These are phyloP conservation scores for Aspergillus vadensis DNA, from an alignment of 2,329 filamentous ascomycete species.

Conservation along the genomic window DNA sequence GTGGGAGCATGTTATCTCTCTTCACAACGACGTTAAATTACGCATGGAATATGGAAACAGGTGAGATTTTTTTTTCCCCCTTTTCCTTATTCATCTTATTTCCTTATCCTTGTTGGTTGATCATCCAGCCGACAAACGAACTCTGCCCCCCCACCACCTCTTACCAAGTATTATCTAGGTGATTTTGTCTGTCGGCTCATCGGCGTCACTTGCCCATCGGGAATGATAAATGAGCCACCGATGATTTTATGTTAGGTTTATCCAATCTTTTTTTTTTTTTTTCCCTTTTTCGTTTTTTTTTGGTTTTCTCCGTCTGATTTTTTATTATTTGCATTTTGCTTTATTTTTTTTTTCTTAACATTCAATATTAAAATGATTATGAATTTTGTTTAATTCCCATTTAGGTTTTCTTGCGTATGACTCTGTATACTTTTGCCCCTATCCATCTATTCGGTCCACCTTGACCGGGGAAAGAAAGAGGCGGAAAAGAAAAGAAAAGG, in stretches of 20 bases:
- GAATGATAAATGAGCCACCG: conserved; percentile 6
- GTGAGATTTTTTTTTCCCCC: background rate
- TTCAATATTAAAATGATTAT: background rate
- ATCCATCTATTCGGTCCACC: background rate
- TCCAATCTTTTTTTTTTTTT: background rate
- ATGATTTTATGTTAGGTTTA: conserved; percentile 1
- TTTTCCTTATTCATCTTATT: no score
- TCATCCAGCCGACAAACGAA: conserved; percentile 14
- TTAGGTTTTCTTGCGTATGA: background rate
- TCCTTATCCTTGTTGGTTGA: conserved; percentile 2
- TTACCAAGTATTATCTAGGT: conserved; percentile 8
- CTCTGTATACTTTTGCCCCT: background rate
- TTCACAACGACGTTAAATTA: background rate
- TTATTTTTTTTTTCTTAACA: no score
- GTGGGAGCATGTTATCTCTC: background rate
- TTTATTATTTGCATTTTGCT: background rate
- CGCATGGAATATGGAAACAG: background rate
- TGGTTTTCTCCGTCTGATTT: background rate
- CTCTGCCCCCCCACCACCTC: background rate
- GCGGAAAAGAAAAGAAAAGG: background rate
- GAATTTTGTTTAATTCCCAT: background rate
- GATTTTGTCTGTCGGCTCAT: conserved; percentile 20
- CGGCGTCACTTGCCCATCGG: conserved; percentile 21
- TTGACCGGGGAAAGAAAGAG: background rate
- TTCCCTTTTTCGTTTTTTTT: background rate